Percentiles rank a stretch among this genome's conserved stretches.
phyloP scores from a whole-genome alignment of 208 protist genomes.

The Trypanosoma avium region DNA sequence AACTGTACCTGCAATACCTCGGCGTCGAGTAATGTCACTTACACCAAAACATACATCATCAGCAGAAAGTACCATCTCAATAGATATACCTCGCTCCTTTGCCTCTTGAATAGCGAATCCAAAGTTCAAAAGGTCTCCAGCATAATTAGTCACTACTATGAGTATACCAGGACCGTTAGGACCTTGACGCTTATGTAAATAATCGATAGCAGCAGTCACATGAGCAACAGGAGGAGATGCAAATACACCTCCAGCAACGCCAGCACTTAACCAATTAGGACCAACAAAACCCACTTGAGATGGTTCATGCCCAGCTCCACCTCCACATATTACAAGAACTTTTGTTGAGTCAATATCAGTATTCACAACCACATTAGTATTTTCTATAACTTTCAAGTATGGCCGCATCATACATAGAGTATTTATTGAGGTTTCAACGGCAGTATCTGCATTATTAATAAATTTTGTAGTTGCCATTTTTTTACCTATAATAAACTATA shows the following conservation, averaged over 20 bases:
- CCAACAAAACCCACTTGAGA: slow-evolving; percentile 84
- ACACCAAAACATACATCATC: slow-evolving; percentile 80
- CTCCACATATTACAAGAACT: slow-evolving; percentile 81
- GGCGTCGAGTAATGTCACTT: slow-evolving; percentile 32
- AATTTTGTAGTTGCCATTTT: slow-evolving; percentile 39
- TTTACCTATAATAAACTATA: no score
- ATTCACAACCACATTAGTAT: slow-evolving; percentile 52
- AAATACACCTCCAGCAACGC: slow-evolving; percentile 90
- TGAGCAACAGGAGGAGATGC: slow-evolving; percentile 66
- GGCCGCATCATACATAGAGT: slow-evolving; percentile 39
- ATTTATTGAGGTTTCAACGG: slow-evolving; percentile 40
- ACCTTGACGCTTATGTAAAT: slow-evolving; percentile 45
- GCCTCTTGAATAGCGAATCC: slow-evolving; percentile 77
- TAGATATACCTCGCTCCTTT: slow-evolving; percentile 36
- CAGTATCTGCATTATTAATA: slow-evolving; percentile 40
- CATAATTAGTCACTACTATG: slow-evolving; percentile 94
- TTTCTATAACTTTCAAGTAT: slow-evolving; percentile 35
- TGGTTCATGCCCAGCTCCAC: slow-evolving; percentile 91
- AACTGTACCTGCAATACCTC: slow-evolving; percentile 86
- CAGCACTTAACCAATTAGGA: slow-evolving; percentile 87
- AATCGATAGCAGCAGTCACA: slow-evolving; percentile 81
- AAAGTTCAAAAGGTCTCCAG: slow-evolving; percentile 91
- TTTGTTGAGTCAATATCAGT: slow-evolving; percentile 36
- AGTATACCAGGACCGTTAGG: slow-evolving; percentile 58
- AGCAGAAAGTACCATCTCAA: slow-evolving; percentile 77